Conservation (phyloP, 345 rosid species). For the Euphorbia pulcherrima region DNA sequence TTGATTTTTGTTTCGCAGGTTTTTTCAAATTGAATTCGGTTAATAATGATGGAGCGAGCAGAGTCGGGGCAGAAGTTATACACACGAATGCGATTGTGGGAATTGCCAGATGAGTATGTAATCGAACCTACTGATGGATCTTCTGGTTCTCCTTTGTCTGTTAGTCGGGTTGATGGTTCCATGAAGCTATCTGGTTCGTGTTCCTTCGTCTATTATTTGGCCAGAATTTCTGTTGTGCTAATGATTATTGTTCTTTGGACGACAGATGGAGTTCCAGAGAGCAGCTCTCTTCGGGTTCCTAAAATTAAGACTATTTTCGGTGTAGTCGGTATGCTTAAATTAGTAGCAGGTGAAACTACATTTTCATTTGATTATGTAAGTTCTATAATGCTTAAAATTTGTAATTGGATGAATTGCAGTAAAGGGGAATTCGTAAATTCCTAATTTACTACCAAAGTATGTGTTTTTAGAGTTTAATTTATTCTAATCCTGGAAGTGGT, state of each 20-base stretch:
- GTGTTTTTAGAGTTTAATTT: neutral
- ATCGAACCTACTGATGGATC: slow-evolving; percentile 92
- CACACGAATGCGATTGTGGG: slow-evolving; percentile 85
- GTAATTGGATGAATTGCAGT: neutral
- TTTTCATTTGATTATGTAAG: neutral
- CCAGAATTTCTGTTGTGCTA: neutral
- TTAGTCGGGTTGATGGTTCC: slow-evolving; percentile 71
- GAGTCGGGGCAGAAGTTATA: slow-evolving; percentile 78
- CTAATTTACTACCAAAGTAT: neutral
- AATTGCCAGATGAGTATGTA: slow-evolving; percentile 85
- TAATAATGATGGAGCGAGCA: slow-evolving; percentile 68
- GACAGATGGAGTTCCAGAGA: slow-evolving; percentile 62
- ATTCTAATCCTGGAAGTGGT: neutral
- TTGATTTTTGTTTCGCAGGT: neutral
- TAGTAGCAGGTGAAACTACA: slow-evolving; percentile 57
- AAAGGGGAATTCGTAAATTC: no score
- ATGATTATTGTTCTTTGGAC: neutral
- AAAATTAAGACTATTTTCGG: slow-evolving; percentile 72
- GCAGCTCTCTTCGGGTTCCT: slow-evolving; percentile 70
- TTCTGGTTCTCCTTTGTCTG: slow-evolving; percentile 52
- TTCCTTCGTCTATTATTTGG: neutral
- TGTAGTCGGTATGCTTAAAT: slow-evolving; percentile 86
- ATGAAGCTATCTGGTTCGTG: slow-evolving; percentile 64
- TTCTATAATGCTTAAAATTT: neutral
- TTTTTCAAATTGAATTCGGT: neutral